These are phyloP conservation scores for Alternaria viburni DNA, from an alignment of 2,329 filamentous ascomycete genomes.

Conservation along the genomic window DNA sequence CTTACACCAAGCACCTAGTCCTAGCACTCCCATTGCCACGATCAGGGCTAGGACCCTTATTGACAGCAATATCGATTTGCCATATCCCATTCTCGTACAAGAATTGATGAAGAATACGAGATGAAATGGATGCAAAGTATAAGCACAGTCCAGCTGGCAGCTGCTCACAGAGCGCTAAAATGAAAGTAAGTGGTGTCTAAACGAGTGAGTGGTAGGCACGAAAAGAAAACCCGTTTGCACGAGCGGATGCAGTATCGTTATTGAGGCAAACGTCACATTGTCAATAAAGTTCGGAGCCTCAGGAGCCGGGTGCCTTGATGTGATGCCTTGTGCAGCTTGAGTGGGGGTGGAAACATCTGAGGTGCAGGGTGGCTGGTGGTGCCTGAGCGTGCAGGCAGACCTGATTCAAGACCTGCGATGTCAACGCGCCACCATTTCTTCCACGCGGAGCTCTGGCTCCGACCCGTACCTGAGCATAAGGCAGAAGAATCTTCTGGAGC, in stretches of 20 bases:
- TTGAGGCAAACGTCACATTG: constrained; percentile 7
- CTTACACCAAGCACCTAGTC: constrained; percentile 36
- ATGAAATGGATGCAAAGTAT: constrained; percentile 12
- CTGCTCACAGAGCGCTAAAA: constrained; percentile 35
- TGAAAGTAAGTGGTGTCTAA: constrained; percentile 12
- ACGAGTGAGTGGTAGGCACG: constrained; percentile 10
- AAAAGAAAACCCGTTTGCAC: constrained; percentile 6
- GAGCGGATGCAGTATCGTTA: constrained; percentile 6
- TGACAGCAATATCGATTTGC: constrained; percentile 18
- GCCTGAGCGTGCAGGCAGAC: constrained; percentile 5
- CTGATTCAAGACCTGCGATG: constrained; percentile 7
- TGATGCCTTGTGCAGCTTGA: constrained; percentile 7
- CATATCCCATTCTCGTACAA: constrained; percentile 25
- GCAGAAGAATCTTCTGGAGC: not conserved
- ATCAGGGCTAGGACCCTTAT: constrained; percentile 32
- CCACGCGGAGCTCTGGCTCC: not conserved
- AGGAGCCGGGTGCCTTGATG: constrained; percentile 9
- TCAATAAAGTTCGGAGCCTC: constrained; percentile 9
- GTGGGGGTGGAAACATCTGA: constrained; percentile 10
- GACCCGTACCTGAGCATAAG: not conserved
- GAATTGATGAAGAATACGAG: not conserved
- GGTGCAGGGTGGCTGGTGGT: constrained; percentile 12
- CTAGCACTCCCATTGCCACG: constrained; percentile 27
- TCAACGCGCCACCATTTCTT: not conserved
- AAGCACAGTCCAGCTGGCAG: constrained; percentile 35